Conservation (phyloP, 1,284 basidiomycete species). For the Puccinia hordei region DNA sequence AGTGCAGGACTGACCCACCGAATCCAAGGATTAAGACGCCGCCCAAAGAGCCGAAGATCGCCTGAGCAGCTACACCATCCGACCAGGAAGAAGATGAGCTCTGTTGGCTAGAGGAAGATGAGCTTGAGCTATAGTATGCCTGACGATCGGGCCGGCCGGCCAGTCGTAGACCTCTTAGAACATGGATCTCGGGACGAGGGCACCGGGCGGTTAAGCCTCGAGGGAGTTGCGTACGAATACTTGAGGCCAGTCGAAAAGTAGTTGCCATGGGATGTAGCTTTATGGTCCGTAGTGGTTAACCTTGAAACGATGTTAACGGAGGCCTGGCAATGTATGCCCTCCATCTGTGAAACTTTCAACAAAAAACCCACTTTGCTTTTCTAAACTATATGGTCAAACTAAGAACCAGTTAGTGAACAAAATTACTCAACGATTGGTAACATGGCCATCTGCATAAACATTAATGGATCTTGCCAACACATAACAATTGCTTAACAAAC, state of each 20-base stretch:
- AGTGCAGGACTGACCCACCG: slow-evolving; percentile 25
- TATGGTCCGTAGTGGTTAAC: too few species aligned
- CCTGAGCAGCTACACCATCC: slow-evolving; percentile 45
- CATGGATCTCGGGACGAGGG: not conserved
- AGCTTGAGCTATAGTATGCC: not conserved
- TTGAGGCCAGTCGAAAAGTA: not conserved
- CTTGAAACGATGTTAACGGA: too few species aligned
- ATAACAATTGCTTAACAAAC: too few species aligned
- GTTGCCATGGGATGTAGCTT: too few species aligned
- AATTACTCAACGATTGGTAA: too few species aligned
- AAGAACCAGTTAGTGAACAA: too few species aligned
- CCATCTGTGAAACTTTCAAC: too few species aligned
- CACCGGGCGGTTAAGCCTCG: not conserved
- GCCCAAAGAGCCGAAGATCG: slow-evolving; percentile 40
- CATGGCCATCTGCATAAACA: too few species aligned
- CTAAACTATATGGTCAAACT: too few species aligned
- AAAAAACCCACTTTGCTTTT: too few species aligned
- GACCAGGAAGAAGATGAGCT: slow-evolving; percentile 27
- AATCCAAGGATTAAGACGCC: slow-evolving; percentile 47
- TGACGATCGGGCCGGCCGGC: not conserved
- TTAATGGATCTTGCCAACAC: too few species aligned
- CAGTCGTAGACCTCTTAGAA: not conserved
- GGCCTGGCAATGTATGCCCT: too few species aligned
- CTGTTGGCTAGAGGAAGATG: slow-evolving; percentile 6
- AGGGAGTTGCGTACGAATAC: not conserved